Percentiles rank a stretch among this genome's conserved stretches.
These are phyloP conservation scores for Tetracentron sinense DNA, from an alignment of 164 flowering plant genomes.

Conservation along the genomic window DNA sequence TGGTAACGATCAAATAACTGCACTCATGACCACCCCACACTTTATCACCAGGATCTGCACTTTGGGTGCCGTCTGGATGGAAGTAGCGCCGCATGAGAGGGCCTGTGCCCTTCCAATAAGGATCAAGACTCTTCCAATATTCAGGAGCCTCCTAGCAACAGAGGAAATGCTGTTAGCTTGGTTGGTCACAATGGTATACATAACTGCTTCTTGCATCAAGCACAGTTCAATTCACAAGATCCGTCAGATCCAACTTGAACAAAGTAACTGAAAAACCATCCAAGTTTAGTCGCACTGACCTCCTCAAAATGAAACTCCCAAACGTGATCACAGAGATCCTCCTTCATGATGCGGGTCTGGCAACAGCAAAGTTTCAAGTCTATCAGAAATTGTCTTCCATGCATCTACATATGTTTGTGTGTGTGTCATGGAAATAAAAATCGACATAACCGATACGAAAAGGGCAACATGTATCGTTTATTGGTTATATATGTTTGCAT, in stretches of 20 bases:
- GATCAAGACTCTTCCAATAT: conserved; percentile 80
- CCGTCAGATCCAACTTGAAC: background rate
- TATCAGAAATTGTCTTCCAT: background rate
- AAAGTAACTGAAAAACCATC: background rate
- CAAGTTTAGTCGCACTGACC: conserved; percentile 37
- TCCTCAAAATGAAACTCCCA: conserved; percentile 76
- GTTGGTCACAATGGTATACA: background rate
- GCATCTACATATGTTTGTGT: background rate
- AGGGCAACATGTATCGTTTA: too few species aligned
- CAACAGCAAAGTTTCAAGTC: conserved; percentile 1
- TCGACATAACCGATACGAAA: too few species aligned
- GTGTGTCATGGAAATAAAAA: too few species aligned
- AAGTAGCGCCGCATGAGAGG: conserved; percentile 70
- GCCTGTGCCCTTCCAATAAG: conserved; percentile 66
- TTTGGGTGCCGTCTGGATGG: conserved; percentile 68
- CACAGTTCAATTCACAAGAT: background rate
- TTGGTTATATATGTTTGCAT: too few species aligned
- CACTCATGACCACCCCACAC: conserved; percentile 91
- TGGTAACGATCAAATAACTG: conserved; percentile 55
- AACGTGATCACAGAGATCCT: conserved; percentile 76
- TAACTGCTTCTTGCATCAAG: background rate
- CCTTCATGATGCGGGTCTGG: conserved; percentile 61
- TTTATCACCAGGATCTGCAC: conserved; percentile 61
- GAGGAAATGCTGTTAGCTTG: background rate
- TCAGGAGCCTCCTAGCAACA: conserved; percentile 56